Evolutionary conservation across 208 protist genomes (phyloP).

Genomic region (Perkinsela sp.): DNA sequence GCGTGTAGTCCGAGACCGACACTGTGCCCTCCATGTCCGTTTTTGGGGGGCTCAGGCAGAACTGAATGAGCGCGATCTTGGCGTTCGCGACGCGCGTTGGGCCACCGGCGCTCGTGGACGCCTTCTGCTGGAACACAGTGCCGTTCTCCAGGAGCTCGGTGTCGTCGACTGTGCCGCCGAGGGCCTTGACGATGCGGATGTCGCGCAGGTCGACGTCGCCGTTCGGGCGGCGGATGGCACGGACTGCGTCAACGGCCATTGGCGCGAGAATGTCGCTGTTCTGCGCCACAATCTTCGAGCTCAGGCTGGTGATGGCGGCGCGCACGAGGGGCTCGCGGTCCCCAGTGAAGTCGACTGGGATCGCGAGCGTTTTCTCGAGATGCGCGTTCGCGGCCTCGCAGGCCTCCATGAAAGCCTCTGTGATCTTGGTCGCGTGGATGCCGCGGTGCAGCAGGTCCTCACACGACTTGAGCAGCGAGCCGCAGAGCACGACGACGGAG

Average conservation of each 20-base stretch:
- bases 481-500: conserved; percentile 88
- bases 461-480: conserved; percentile 66
- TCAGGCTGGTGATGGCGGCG: conserved; percentile 83
- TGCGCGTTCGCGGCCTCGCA: conserved; percentile 58
- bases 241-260: conserved; percentile 91
- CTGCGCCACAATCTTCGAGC: conserved; percentile 93
- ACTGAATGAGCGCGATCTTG: conserved; percentile 97
- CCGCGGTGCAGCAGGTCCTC: conserved; percentile 75
- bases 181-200: conserved; percentile 69
- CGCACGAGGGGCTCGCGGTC: conserved; percentile 77
- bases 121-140: conserved; percentile 78
- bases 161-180: conserved; percentile 90
- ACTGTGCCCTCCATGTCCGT: conserved; percentile 85
- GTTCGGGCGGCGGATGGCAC: conserved; percentile 33
- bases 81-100: conserved; percentile 74
- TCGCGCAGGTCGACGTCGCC: conserved; percentile 87
- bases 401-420: conserved; percentile 67
- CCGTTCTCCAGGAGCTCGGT: conserved; percentile 75
- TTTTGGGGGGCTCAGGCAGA: conserved; percentile 94
- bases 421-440: conserved; percentile 86
- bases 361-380: conserved; percentile 60
- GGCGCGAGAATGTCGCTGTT: conserved; percentile 85
- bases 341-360: conserved; percentile 55
- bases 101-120: conserved; percentile 54
- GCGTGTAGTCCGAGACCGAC: conserved; percentile 79